Percentiles rank a stretch among this genome's conserved stretches.
Evolutionary conservation across 306 rosid genomes (phyloP).

Genomic region (Pterocarpus macrocarpus): DNA sequence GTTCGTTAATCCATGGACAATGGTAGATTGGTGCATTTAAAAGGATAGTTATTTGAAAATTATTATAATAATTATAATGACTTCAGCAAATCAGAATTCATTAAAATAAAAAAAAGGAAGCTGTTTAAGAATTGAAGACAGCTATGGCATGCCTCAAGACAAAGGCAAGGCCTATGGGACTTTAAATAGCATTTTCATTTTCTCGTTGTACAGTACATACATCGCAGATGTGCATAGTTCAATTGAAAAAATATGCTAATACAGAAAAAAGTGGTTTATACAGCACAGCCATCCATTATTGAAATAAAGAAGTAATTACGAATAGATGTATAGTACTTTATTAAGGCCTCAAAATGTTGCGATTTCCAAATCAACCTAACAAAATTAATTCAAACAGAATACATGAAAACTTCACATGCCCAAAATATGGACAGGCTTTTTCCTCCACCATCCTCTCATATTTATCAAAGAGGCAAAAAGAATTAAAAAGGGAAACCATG

Average conservation of each 20-base stretch:
- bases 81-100: constrained; percentile 1
- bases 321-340: constrained; percentile 37
- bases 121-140: not conserved
- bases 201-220: not conserved
- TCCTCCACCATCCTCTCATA: constrained; percentile 40
- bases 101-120: not conserved
- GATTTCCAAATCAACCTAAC: constrained; percentile 46
- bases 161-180: not conserved
- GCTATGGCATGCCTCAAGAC: not conserved
- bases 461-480: constrained; percentile 39
- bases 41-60: not conserved
- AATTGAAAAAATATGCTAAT: not conserved
- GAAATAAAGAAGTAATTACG: constrained; percentile 25
- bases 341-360: constrained; percentile 51
- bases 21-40: not conserved
- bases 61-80: not conserved
- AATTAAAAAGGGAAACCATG: constrained; percentile 41
- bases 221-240: not conserved
- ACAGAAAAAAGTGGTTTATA: not conserved
- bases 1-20: not conserved
- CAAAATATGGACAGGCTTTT: constrained; percentile 41
- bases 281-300: constrained; percentile 1
- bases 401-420: constrained; percentile 49
- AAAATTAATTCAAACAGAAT: constrained; percentile 45
- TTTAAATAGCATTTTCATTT: not conserved